Evolutionary conservation across 1,284 basidiomycete genomes (phyloP).

Genomic region (Anthracocystis walkeri): DNA sequence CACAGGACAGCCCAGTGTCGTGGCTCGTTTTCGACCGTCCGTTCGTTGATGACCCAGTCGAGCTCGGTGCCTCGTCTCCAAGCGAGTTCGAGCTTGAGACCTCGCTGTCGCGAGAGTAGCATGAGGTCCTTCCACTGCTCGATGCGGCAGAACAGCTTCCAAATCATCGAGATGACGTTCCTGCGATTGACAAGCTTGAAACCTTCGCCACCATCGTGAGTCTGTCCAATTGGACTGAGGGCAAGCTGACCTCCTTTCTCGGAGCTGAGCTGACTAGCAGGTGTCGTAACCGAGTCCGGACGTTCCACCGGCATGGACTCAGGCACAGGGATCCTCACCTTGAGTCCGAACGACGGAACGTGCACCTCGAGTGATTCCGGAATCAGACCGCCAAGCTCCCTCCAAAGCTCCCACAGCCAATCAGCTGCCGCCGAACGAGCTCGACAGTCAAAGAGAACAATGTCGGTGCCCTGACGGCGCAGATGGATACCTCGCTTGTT

Average conservation of each 20-base stretch:
- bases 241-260: slow-evolving; percentile 25
- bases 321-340: slow-evolving; percentile 78
- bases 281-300: slow-evolving; percentile 12
- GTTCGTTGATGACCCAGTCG: slow-evolving; percentile 83
- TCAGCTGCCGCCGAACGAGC: slow-evolving; percentile 78
- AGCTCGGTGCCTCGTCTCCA: slow-evolving; percentile 80
- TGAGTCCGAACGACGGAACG: slow-evolving; percentile 74
- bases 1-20: slow-evolving; percentile 80
- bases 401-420: slow-evolving; percentile 87
- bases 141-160: slow-evolving; percentile 72
- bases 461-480: slow-evolving; percentile 75
- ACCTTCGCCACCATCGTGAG: slow-evolving; percentile 64
- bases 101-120: slow-evolving; percentile 73
- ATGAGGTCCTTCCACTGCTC: slow-evolving; percentile 77
- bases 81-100: slow-evolving; percentile 78
- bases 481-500: slow-evolving; percentile 70
- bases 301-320: slow-evolving; percentile 69
- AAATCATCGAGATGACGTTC: slow-evolving; percentile 74
- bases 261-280: slow-evolving; percentile 21
- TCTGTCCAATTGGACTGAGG: slow-evolving; percentile 30
- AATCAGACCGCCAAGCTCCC: slow-evolving; percentile 73
- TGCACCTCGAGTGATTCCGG: slow-evolving; percentile 73
- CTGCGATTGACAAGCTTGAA: slow-evolving; percentile 74
- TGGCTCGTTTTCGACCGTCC: slow-evolving; percentile 76
- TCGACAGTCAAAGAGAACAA: slow-evolving; percentile 79